phyloP scores from a whole-genome alignment of 768 basidiomycete genomes.

The Sarcodon aspratus region DNA sequence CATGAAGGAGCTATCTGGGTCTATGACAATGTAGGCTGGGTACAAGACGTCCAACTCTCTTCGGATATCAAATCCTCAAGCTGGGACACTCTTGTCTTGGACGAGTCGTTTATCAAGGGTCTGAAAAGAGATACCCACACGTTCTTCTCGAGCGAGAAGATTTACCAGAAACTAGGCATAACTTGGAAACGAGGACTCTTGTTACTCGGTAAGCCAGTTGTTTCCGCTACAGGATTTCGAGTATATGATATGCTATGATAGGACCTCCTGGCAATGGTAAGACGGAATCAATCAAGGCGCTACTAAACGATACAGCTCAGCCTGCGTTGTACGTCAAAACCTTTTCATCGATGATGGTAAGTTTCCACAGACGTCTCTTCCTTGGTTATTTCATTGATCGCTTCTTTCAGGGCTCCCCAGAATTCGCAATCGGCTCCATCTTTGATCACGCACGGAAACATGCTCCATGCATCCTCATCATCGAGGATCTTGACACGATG shows the following conservation, averaged over 20 bases:
- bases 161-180: constrained; percentile 26
- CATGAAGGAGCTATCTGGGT: constrained; percentile 22
- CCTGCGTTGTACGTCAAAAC: constrained; percentile 29
- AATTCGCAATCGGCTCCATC: constrained; percentile 19
- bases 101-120: constrained; percentile 19
- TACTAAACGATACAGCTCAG: constrained; percentile 15
- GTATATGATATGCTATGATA: background rate
- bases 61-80: constrained; percentile 15
- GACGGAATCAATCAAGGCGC: constrained; percentile 24
- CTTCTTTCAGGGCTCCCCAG: constrained; percentile 8
- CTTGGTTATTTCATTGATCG: background rate
- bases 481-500: constrained; percentile 33
- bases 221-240: background rate
- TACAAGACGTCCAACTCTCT: constrained; percentile 14
- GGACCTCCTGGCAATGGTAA: constrained; percentile 27
- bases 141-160: constrained; percentile 26
- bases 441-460: constrained; percentile 23
- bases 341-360: constrained; percentile 19
- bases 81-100: constrained; percentile 24
- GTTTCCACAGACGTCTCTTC: constrained; percentile 3
- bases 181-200: constrained; percentile 23
- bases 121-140: constrained; percentile 24
- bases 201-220: constrained; percentile 1
- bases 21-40: constrained; percentile 24
- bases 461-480: constrained; percentile 22